A percentile compares a stretch with the other conserved stretches of the same genome.
Conservation (phyloP, 163 green algal genomes). For the Chlamydomonas reinhardtii region DNA sequence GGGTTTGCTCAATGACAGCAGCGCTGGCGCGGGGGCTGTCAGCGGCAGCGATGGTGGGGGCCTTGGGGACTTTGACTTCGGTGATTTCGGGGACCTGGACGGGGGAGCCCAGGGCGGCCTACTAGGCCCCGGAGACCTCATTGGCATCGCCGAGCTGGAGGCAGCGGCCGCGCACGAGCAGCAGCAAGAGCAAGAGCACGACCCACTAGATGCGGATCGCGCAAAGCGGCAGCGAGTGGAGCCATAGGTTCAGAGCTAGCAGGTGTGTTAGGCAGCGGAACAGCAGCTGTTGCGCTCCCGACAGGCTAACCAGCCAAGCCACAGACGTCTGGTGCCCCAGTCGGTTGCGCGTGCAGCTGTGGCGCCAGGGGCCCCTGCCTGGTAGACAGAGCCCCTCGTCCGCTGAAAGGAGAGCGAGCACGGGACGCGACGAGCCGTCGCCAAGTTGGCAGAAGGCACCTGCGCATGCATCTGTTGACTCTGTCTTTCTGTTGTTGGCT, state of each 20-base stretch:
- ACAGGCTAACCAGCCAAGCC: no score
- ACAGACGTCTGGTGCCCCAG: no score
- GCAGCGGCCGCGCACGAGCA: not conserved
- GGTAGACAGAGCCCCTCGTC: no score
- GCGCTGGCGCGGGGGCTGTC: not conserved
- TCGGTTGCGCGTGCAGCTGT: no score
- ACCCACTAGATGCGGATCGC: not conserved
- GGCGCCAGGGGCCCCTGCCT: no score
- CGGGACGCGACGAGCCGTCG: no score
- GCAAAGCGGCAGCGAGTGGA: not conserved
- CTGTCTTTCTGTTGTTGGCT: no score
- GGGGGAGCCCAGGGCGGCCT: not conserved
- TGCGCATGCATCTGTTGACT: no score
- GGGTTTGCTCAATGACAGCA: not conserved
- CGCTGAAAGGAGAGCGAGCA: no score
- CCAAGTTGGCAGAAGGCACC: no score
- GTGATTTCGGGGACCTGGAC: conserved; percentile 4
- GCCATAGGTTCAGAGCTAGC: not conserved
- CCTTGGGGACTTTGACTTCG: conserved; percentile 21
- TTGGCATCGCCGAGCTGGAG: conserved; percentile 15
- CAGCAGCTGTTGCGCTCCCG: no score
- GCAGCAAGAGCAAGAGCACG: not conserved
- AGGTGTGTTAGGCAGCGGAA: no score
- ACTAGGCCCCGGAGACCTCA: not conserved
- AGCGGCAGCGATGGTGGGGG: not conserved